Evolutionary conservation across 2,329 filamentous ascomycete genomes (phyloP).

Genomic region (Aureobasidium mangrovei): DNA sequence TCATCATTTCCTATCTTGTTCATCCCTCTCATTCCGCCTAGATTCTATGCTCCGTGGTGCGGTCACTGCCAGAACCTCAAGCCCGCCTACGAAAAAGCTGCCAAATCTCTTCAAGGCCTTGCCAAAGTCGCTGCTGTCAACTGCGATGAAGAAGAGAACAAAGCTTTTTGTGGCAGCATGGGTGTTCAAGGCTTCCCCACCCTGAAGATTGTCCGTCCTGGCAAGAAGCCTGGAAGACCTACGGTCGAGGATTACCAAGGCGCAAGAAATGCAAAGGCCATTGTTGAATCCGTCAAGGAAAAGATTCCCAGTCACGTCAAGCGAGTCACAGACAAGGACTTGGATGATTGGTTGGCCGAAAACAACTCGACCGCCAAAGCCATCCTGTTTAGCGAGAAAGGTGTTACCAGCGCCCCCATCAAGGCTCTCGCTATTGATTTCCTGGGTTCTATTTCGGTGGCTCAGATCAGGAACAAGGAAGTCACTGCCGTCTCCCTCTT

Average conservation of each 20-base stretch:
- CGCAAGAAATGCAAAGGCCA: conserved; percentile 70
- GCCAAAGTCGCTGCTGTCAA: conserved; percentile 92
- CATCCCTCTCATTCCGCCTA: conserved; percentile 20
- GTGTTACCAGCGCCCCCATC: conserved; percentile 71
- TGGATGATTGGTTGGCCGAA: conserved; percentile 63
- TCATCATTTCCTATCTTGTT: not conserved
- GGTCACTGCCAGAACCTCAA: conserved; percentile 95
- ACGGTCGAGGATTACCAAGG: conserved; percentile 88
- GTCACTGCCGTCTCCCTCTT: conserved; percentile 62
- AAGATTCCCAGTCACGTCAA: conserved; percentile 91
- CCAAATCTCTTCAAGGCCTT: conserved; percentile 78
- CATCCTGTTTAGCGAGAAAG: conserved; percentile 89
- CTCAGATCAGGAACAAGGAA: conserved; percentile 78
- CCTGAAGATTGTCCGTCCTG: conserved; percentile 82
- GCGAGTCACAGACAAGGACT: conserved; percentile 66
- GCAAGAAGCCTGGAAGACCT: conserved; percentile 71
- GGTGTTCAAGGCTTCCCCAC: conserved; percentile 93
- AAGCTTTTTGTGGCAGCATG: conserved; percentile 73
- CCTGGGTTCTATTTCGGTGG: conserved; percentile 67
- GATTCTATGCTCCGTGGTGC: conserved; percentile 95
- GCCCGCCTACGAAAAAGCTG: conserved; percentile 89
- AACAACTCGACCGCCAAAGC: conserved; percentile 68
- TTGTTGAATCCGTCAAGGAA: conserved; percentile 74
- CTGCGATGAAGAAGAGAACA: conserved; percentile 91
- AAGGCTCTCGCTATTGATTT: conserved; percentile 87